Evolutionary conservation across 768 basidiomycete genomes (phyloP).

Genomic region (Kwoniella pini): DNA sequence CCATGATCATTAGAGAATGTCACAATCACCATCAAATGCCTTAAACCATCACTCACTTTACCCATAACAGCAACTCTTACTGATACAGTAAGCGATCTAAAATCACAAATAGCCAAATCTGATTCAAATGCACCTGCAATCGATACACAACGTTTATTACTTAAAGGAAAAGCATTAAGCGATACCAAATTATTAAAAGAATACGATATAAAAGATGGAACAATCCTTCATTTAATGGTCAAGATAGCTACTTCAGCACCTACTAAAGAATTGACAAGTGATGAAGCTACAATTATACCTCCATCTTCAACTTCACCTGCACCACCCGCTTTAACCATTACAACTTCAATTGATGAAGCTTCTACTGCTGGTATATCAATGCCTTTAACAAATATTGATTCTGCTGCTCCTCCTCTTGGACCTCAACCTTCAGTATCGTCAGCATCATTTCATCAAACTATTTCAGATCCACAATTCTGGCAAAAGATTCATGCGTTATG

Average conservation of each 20-base stretch:
- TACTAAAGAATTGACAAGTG: slow-evolving; percentile 13
- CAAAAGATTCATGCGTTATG: slow-evolving; percentile 66
- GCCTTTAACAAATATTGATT: slow-evolving; percentile 61
- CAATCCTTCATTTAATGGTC: slow-evolving; percentile 81
- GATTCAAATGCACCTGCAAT: slow-evolving; percentile 69
- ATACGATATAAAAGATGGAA: slow-evolving; percentile 77
- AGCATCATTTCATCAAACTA: slow-evolving; percentile 62
- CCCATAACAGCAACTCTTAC: slow-evolving; percentile 68
- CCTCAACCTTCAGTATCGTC: slow-evolving; percentile 55
- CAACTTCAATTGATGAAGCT: slow-evolving; percentile 39
- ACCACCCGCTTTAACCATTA: slow-evolving; percentile 44
- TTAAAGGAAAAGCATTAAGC: slow-evolving; percentile 91
- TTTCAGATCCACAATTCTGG: slow-evolving; percentile 84
- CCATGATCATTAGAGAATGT: slow-evolving; percentile 57
- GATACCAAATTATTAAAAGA: slow-evolving; percentile 88
- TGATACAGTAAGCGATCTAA: slow-evolving; percentile 80
- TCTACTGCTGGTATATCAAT: slow-evolving; percentile 34
- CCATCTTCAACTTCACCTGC: slow-evolving; percentile 31
- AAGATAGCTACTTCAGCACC: slow-evolving; percentile 65
- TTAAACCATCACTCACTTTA: slow-evolving; percentile 79
- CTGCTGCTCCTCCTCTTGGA: slow-evolving; percentile 53
- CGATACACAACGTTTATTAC: slow-evolving; percentile 77
- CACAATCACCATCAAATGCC: slow-evolving; percentile 80
- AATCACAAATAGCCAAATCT: slow-evolving; percentile 66
- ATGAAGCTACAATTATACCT: slow-evolving; percentile 18